phyloP scores from a whole-genome alignment of 163 green algal species.

The Scenedesmus sp. region DNA sequence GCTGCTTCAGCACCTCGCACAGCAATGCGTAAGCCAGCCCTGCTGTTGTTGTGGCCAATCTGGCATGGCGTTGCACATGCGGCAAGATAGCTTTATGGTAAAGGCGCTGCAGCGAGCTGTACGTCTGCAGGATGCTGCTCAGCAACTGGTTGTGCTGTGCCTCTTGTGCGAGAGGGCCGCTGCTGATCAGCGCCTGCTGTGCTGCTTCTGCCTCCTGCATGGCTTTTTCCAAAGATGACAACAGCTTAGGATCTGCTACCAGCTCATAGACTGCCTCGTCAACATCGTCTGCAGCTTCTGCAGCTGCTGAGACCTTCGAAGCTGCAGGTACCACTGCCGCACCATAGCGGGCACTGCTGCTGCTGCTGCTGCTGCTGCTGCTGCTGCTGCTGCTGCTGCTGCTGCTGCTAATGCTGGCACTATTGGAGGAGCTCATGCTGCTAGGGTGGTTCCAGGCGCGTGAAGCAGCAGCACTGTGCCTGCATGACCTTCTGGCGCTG shows the following conservation, averaged over 20 bases:
- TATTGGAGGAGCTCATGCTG: neutral
- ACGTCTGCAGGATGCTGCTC: neutral
- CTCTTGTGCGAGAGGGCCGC: neutral
- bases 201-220: neutral
- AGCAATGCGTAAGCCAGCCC: neutral
- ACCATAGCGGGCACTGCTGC: neutral
- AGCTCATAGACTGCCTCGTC: neutral
- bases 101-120: neutral
- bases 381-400: neutral
- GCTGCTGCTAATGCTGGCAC: neutral
- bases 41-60: neutral
- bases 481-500: neutral
- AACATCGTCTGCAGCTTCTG: neutral
- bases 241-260: neutral
- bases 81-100: neutral
- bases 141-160: neutral
- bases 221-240: neutral
- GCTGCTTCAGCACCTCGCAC: neutral
- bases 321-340: neutral
- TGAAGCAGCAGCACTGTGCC: neutral
- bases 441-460: neutral
- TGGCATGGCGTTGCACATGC: neutral
- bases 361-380: neutral
- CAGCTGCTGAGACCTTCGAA: no score
- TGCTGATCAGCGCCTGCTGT: neutral